Percentiles rank a stretch among this genome's conserved stretches.
Conservation (phyloP, 768 basidiomycete species). For the Artomyces pyxidatus region DNA sequence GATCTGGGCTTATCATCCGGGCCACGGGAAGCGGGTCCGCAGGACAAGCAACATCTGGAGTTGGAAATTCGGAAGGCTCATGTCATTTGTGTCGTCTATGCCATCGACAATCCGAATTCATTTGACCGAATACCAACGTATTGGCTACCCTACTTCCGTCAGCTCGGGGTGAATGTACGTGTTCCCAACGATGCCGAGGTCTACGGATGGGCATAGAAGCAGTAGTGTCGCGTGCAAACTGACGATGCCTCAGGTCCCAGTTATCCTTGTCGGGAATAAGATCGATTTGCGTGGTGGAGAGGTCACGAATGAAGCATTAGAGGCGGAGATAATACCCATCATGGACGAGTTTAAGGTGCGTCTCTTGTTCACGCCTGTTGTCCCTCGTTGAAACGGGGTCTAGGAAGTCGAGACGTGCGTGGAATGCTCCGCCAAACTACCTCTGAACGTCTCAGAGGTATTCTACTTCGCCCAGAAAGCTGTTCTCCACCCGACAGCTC, state of each 20-base stretch:
- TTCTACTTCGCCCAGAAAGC: slow-evolving; percentile 99
- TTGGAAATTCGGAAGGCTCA: slow-evolving; percentile 95
- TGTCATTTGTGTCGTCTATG: slow-evolving; percentile 96
- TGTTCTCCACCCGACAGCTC: slow-evolving; percentile 93
- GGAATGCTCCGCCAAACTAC: slow-evolving; percentile 88
- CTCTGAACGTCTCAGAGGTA: slow-evolving; percentile 91
- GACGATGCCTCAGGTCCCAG: slow-evolving; percentile 62
- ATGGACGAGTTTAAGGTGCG: slow-evolving; percentile 98
- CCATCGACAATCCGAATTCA: slow-evolving; percentile 91
- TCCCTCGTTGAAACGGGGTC: background rate
- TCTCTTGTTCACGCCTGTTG: slow-evolving; percentile 5
- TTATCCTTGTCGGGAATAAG: slow-evolving; percentile 97
- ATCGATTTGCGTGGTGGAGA: slow-evolving; percentile 91
- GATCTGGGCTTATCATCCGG: too few species aligned
- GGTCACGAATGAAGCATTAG: slow-evolving; percentile 89
- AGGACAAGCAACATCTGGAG: slow-evolving; percentile 84
- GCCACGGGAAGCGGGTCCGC: slow-evolving; percentile 57
- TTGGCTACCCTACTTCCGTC: slow-evolving; percentile 93
- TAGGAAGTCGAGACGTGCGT: slow-evolving; percentile 99
- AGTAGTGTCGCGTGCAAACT: slow-evolving; percentile 7
- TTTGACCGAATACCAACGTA: slow-evolving; percentile 98
- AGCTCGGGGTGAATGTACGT: slow-evolving; percentile 89
- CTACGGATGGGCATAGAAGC: too few species aligned
- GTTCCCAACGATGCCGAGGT: background rate
- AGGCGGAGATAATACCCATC: slow-evolving; percentile 92